Evolutionary conservation across 306 rosid genomes (phyloP).

Genomic region (Ochetophila trinervis): DNA sequence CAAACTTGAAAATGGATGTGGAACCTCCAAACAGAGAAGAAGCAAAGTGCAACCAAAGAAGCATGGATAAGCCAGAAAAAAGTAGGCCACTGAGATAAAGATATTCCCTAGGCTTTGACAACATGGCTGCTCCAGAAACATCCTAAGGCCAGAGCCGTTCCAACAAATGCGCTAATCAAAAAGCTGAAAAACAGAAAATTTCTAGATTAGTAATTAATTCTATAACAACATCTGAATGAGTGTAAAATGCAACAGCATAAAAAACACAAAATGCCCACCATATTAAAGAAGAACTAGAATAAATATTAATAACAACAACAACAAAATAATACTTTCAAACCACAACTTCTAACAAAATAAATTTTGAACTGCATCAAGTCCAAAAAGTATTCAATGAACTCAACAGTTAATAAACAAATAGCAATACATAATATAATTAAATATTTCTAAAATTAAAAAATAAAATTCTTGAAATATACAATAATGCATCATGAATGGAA

Average conservation of each 20-base stretch:
- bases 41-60: constrained; percentile 79
- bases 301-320: no score
- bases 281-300: no score
- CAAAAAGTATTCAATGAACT: background rate
- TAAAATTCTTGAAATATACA: no score
- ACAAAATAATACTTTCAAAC: background rate
- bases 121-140: constrained; percentile 86
- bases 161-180: constrained; percentile 72
- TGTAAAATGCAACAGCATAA: background rate
- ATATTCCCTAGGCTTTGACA: constrained; percentile 88
- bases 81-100: constrained; percentile 90
- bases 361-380: background rate
- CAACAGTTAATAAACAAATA: no score
- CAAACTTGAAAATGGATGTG: constrained; percentile 66
- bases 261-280: no score
- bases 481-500: background rate
- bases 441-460: no score
- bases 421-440: no score
- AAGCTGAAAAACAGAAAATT: constrained; percentile 40
- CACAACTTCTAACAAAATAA: no score
- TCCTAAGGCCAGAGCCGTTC: constrained; percentile 79
- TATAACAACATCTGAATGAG: background rate
- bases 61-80: constrained; percentile 82
- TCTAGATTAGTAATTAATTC: constrained; percentile 1
- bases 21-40: constrained; percentile 79